phyloP scores from a whole-genome alignment of 257 asterid genomes.

The Penstemon newberryi region DNA sequence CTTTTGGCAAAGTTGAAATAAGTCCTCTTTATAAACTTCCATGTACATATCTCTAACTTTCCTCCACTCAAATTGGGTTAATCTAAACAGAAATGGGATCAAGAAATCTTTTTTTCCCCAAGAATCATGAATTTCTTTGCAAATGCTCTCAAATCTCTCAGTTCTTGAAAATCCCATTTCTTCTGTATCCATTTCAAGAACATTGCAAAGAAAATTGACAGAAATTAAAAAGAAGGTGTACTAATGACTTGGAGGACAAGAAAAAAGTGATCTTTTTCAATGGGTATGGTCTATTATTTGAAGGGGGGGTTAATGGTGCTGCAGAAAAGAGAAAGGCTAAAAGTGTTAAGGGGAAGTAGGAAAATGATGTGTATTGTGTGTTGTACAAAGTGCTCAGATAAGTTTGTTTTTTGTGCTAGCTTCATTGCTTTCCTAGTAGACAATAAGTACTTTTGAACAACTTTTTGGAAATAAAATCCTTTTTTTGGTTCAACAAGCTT shows the following conservation, averaged over 20 bases:
- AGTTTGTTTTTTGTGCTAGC: constrained; percentile 34
- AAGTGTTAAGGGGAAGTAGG: constrained; percentile 31
- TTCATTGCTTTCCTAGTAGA: constrained; percentile 49
- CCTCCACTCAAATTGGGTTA: constrained; percentile 42
- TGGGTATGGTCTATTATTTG: constrained; percentile 9
- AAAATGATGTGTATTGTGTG: constrained; percentile 32
- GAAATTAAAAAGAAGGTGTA: not conserved
- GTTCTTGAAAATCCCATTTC: constrained; percentile 35
- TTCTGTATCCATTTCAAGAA: constrained; percentile 25
- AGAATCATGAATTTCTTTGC: constrained; percentile 49
- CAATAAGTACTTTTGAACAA: constrained; percentile 33
- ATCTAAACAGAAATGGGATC: constrained; percentile 25
- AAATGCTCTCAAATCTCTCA: constrained; percentile 36
- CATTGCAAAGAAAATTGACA: not conserved
- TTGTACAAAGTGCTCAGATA: constrained; percentile 23
- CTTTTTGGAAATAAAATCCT: not conserved
- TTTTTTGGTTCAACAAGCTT: too few species aligned
- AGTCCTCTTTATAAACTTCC: constrained; percentile 48
- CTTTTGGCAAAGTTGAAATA: constrained; percentile 26
- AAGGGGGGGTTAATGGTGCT: constrained; percentile 18
- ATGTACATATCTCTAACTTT: constrained; percentile 42
- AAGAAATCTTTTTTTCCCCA: constrained; percentile 16
- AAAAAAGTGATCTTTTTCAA: constrained; percentile 13
- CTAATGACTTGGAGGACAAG: constrained; percentile 30
- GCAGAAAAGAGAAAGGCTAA: constrained; percentile 28